phyloP scores from a whole-genome alignment of 805 yeast genomes.

The Suhomyces prunicola region DNA sequence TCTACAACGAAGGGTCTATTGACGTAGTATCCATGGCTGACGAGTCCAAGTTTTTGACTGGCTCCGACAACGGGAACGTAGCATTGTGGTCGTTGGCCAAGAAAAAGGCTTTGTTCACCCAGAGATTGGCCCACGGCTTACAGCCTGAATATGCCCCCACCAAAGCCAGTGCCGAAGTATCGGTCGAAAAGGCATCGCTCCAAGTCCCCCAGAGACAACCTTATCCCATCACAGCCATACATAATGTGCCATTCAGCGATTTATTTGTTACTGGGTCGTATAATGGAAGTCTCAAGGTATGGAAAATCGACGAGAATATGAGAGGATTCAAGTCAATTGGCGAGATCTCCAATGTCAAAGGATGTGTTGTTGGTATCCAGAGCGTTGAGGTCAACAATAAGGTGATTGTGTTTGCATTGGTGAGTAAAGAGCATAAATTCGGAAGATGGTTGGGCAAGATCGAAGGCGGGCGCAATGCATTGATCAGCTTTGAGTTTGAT shows the following conservation, averaged over 20 bases:
- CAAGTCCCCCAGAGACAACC: conserved; percentile 77
- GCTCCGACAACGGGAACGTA: conserved; percentile 90
- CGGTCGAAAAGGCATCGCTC: conserved; percentile 44
- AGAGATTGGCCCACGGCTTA: conserved; percentile 75
- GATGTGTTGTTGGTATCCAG: conserved; percentile 66
- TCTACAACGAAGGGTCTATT: conserved; percentile 78
- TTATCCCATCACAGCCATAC: conserved; percentile 77
- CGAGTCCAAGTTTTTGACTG: conserved; percentile 89
- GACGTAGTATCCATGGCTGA: conserved; percentile 90
- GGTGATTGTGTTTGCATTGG: conserved; percentile 53
- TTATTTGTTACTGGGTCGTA: conserved; percentile 86
- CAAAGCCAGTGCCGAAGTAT: conserved; percentile 46
- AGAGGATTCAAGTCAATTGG: conserved; percentile 60
- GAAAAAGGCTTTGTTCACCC: conserved; percentile 77
- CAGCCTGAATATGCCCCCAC: conserved; percentile 44
- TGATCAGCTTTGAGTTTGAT: conserved; percentile 24
- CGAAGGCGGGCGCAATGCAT: conserved; percentile 70
- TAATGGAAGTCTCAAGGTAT: conserved; percentile 71
- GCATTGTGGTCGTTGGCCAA: conserved; percentile 88
- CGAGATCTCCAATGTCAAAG: conserved; percentile 56
- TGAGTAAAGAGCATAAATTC: conserved; percentile 80
- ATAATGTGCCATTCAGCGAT: conserved; percentile 82
- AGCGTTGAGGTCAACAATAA: conserved; percentile 52
- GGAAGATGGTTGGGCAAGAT: conserved; percentile 79
- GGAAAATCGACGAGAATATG: conserved; percentile 64